These are phyloP conservation scores for Tieghemiomyces parasiticus DNA, from an alignment of 192 early-diverging fungal genomes.

Conservation along the genomic window DNA sequence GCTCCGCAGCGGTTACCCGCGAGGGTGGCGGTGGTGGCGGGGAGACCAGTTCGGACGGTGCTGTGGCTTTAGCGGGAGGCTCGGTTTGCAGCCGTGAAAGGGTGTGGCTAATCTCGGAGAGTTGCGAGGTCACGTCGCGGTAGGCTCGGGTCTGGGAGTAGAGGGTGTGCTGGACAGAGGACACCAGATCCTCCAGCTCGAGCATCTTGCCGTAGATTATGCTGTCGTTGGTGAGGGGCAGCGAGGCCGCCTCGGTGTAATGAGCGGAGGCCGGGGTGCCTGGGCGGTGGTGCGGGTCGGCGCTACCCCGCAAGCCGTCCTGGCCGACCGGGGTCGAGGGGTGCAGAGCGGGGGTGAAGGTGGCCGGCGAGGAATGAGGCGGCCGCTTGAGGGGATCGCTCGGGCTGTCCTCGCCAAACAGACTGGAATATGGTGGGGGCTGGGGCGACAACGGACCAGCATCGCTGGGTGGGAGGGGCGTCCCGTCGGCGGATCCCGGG, in stretches of 20 bases:
- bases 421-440: conserved; percentile 1
- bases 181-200: conserved; percentile 5
- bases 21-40: neutral
- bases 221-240: neutral
- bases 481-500: too few species aligned
- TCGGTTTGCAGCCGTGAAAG: neutral
- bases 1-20: neutral
- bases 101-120: conserved; percentile 5
- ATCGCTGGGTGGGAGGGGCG: too few species aligned
- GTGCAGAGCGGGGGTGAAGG: too few species aligned
- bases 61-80: neutral
- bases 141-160: conserved; percentile 6
- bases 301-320: neutral
- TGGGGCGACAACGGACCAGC: too few species aligned
- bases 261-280: neutral
- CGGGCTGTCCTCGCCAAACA: neutral
- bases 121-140: neutral
- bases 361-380: conserved; percentile 1
- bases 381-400: neutral
- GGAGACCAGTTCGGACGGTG: too few species aligned
- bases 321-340: too few species aligned
- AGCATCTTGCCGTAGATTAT: conserved; percentile 5
- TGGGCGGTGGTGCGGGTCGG: neutral
- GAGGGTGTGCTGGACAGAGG: conserved; percentile 7
- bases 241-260: neutral